Evolutionary conservation across 139 green algal genomes (phyloP).

Genomic region (Axilococcus clingmanii): DNA sequence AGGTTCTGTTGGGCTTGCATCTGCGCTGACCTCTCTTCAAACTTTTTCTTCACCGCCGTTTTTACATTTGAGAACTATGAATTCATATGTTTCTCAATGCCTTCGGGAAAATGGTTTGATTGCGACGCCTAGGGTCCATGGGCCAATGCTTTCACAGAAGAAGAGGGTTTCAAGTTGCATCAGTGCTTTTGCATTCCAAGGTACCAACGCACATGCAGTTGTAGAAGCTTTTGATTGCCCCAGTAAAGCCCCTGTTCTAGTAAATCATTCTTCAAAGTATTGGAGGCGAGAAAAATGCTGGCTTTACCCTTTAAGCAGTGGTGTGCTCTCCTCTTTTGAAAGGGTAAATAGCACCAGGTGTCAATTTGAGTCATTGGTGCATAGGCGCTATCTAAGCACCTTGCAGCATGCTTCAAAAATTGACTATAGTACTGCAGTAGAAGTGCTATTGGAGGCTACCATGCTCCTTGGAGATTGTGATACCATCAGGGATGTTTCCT

Average conservation of each 20-base stretch:
- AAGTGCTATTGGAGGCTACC: no score
- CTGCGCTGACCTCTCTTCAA: neutral
- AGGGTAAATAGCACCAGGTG: no score
- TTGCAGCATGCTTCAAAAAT: no score
- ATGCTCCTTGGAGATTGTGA: no score
- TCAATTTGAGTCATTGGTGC: no score
- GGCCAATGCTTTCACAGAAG: no score
- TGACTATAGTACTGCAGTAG: no score
- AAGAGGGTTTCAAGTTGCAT: neutral
- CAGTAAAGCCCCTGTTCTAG: neutral
- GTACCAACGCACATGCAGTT: constrained; percentile 40
- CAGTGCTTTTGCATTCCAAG: constrained; percentile 32
- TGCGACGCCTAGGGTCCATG: neutral
- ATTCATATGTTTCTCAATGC: neutral
- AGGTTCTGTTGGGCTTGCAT: constrained; percentile 41
- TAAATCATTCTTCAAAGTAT: neutral
- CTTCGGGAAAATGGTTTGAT: neutral
- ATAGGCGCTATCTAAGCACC: no score
- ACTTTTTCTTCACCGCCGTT: neutral
- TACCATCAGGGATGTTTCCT: no score
- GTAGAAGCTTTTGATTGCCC: constrained; percentile 6
- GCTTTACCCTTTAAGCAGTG: no score
- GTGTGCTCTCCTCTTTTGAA: no score
- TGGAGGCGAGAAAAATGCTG: neutral
- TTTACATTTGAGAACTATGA: constrained; percentile 6